Percentiles rank a stretch among this genome's conserved stretches.
Conservation (phyloP, 176 grass and related monocot species). For the Eragrostis nindensis region DNA sequence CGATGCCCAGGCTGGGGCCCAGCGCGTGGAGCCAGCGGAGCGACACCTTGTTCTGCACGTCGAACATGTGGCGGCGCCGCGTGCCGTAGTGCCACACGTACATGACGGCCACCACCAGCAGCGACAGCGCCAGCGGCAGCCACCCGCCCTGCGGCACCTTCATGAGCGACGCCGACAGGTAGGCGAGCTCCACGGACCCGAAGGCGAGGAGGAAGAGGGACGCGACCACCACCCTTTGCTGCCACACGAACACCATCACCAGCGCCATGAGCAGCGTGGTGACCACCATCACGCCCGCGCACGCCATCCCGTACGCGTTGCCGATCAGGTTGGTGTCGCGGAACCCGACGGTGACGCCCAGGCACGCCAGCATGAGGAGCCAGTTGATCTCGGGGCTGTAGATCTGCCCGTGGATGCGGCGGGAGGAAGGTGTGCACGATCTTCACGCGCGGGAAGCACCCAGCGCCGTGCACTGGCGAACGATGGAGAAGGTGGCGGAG, state of each 20-base stretch:
- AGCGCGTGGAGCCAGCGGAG: conserved; percentile 67
- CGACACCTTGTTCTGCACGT: conserved; percentile 77
- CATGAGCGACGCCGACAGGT: conserved; percentile 59
- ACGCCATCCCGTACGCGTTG: conserved; percentile 74
- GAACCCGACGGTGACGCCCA: conserved; percentile 57
- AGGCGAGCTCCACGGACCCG: conserved; percentile 48
- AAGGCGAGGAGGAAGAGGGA: conserved; percentile 56
- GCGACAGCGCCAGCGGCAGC: conserved; percentile 56
- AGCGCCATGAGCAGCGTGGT: conserved; percentile 70
- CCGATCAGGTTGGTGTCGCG: conserved; percentile 63
- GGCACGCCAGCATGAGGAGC: conserved; percentile 63
- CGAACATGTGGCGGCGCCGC: conserved; percentile 46
- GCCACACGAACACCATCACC: conserved; percentile 73
- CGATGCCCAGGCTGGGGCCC: conserved; percentile 72
- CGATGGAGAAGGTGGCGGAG: conserved; percentile 78
- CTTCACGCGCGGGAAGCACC: conserved; percentile 79
- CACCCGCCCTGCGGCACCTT: conserved; percentile 76
- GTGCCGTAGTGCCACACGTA: conserved; percentile 83
- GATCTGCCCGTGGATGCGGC: conserved; percentile 69
- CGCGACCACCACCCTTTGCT: conserved; percentile 37
- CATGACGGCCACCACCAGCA: conserved; percentile 64
- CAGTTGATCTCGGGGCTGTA: conserved; percentile 81
- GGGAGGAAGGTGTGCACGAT: conserved; percentile 80
- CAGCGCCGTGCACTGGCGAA: conserved; percentile 65
- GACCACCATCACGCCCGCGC: conserved; percentile 59